Percentiles rank a stretch among this genome's conserved stretches.
Conservation (phyloP, 805 yeast genomes). For the Candida argentea region DNA sequence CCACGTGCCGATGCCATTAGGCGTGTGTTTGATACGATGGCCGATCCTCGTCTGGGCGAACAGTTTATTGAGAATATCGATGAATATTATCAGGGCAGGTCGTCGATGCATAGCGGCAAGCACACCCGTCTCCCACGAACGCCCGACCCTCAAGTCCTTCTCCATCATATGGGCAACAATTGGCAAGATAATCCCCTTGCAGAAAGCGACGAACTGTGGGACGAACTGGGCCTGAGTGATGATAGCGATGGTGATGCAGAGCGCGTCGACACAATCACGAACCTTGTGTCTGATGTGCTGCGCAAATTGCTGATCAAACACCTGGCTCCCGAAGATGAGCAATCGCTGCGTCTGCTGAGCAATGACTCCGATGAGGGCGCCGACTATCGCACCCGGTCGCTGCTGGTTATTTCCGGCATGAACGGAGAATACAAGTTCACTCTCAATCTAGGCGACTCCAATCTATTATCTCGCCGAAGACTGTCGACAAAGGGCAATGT, state of each 20-base stretch:
- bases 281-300: slow-evolving; percentile 2
- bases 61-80: slow-evolving; percentile 13
- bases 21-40: slow-evolving; percentile 24
- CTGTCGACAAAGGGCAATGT: slow-evolving; percentile 17
- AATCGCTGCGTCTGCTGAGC: slow-evolving; percentile 6
- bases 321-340: slow-evolving; percentile 4
- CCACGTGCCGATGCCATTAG: slow-evolving; percentile 32
- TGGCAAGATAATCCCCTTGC: no score
- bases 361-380: slow-evolving; percentile 10
- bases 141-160: slow-evolving; percentile 23
- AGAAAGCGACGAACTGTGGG: slow-evolving; percentile 7
- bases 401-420: slow-evolving; percentile 28
- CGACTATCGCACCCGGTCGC: slow-evolving; percentile 28
- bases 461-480: slow-evolving; percentile 48
- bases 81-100: slow-evolving; percentile 5
- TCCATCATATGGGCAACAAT: slow-evolving; percentile 22
- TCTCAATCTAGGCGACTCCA: slow-evolving; percentile 53
- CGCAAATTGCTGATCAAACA: slow-evolving; percentile 1
- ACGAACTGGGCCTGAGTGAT: no score
- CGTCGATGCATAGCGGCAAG: slow-evolving; percentile 3
- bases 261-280: slow-evolving; percentile 7
- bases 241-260: slow-evolving; percentile 8
- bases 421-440: slow-evolving; percentile 41
- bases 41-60: slow-evolving; percentile 5
- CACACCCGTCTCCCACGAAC: slow-evolving; percentile 28